A percentile compares a stretch with the other conserved stretches of the same genome.
Evolutionary conservation across 306 rosid species (phyloP).

Genomic region (Quillaja saponaria): DNA sequence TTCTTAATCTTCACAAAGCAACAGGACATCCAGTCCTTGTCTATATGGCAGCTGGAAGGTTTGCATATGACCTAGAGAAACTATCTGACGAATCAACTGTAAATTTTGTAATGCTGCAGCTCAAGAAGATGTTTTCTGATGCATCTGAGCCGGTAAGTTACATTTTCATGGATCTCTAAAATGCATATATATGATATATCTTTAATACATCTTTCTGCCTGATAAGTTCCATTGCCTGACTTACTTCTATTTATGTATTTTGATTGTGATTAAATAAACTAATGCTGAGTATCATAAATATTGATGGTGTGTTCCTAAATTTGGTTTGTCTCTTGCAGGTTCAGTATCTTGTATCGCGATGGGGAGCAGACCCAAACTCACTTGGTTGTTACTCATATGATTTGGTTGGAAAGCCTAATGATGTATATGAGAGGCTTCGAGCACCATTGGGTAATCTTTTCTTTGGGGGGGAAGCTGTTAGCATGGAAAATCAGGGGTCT

Average conservation of each 20-base stretch:
- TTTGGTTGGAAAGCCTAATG: slow-evolving; percentile 67
- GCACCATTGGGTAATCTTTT: slow-evolving; percentile 57
- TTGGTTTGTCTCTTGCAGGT: slow-evolving; percentile 46
- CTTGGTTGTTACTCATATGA: slow-evolving; percentile 76
- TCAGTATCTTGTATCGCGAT: slow-evolving; percentile 71
- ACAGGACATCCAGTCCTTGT: slow-evolving; percentile 75
- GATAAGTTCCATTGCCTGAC: too few species aligned
- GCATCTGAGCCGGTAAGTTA: slow-evolving; percentile 65
- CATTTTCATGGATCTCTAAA: slow-evolving; percentile 6
- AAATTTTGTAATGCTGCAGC: slow-evolving; percentile 56
- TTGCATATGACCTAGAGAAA: slow-evolving; percentile 68
- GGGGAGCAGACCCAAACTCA: slow-evolving; percentile 76
- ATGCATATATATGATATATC: not conserved
- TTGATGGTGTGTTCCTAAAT: too few species aligned
- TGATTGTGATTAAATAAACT: too few species aligned
- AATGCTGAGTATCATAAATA: too few species aligned
- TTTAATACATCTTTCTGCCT: too few species aligned
- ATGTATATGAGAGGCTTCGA: slow-evolving; percentile 66
- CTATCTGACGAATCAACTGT: slow-evolving; percentile 48
- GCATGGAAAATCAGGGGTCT: slow-evolving; percentile 73
- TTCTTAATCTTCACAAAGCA: slow-evolving; percentile 81
- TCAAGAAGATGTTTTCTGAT: slow-evolving; percentile 69
- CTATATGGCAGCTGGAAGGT: slow-evolving; percentile 81
- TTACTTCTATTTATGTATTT: too few species aligned
- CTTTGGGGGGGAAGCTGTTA: slow-evolving; percentile 44